Evolutionary conservation across 176 grass and related monocot species (phyloP), one percentile per base, ranked within the genome.

Genomic region (Hyparrhenia diplandra): DNA sequence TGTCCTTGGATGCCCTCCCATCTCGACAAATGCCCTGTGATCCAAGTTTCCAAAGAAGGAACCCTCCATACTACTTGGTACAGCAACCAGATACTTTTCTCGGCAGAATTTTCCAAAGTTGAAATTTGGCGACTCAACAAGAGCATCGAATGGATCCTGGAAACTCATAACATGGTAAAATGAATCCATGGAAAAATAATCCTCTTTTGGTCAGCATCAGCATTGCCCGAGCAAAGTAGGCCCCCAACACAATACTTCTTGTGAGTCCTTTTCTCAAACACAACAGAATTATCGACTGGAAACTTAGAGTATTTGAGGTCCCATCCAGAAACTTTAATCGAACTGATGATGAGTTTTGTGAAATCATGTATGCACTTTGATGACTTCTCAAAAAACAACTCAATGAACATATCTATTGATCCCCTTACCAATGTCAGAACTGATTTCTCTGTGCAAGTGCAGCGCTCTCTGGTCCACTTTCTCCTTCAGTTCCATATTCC

Each of bases 11-110:
- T 98, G 92, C 1, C 92, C 77, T 0, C 90, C 92, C 8, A 37
- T 75, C 78, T 83, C 27, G 10, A 98, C 71, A 72, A 98, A 92
- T 46, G 69, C 78, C 69, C 95, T 90, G 24, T 98, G 88, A 37
- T 98, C 88, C 61, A 79, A 83, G 77, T 87, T 98, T 13, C 95
- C 92, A 28, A 98, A 91, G 36, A 98, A 91, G 21, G 88, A 94
- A 60, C 69, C 37, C 67, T 98, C 95, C 92, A 98, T 92, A 77
- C 67, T 85, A 0, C 70, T 42, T 7, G 90, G 84, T 13, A 98
- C 85, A 65, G 74, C 83, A 4, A 72, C 37, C 5, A 90, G 68
- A 61, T 92, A 98, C 80, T 89, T 98, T 31, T 76, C 68, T 61
- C 84, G 61, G 71, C 95, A 98, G 85, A 92, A 98, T 74, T 73